A percentile compares a stretch with the other conserved stretches of the same genome.
Conservation (phyloP, 352 stramenopile genomes). For the Globisporangium canariense region DNA sequence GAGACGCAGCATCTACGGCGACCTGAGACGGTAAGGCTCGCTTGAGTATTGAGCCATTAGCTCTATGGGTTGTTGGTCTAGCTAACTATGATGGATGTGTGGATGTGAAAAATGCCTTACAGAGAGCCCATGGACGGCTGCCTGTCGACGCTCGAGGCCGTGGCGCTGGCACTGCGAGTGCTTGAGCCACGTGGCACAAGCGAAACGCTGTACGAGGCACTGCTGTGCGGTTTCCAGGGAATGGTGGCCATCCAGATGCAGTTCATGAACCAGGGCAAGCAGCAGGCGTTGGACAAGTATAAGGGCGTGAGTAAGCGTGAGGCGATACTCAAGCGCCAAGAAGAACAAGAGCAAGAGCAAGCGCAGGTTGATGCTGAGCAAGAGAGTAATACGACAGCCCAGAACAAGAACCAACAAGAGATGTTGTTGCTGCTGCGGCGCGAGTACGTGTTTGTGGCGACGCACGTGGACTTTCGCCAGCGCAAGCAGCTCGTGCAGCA, state of each 20-base stretch:
- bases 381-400: background rate
- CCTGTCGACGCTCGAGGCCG: slow-evolving; percentile 70
- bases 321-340: slow-evolving; percentile 24
- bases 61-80: background rate
- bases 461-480: slow-evolving; percentile 52
- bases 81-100: background rate
- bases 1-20: slow-evolving; percentile 56
- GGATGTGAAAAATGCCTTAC: background rate
- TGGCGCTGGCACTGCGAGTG: slow-evolving; percentile 41
- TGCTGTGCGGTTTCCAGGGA: slow-evolving; percentile 41
- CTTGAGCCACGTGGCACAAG: slow-evolving; percentile 33
- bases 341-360: slow-evolving; percentile 14
- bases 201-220: slow-evolving; percentile 19
- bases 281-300: slow-evolving; percentile 31
- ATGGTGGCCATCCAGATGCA: slow-evolving; percentile 61
- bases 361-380: too few relatives aligned
- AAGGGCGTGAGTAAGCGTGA: slow-evolving; percentile 39
- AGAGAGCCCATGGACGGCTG: slow-evolving; percentile 76
- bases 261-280: slow-evolving; percentile 32
- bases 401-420: background rate
- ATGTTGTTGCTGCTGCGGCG: slow-evolving; percentile 15
- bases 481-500: slow-evolving; percentile 49
- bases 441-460: slow-evolving; percentile 64
- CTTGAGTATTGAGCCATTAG: background rate
- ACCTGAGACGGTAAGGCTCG: slow-evolving; percentile 35